Conservation (phyloP, 169 alveolate species). For the Eimeria zaria region DNA sequence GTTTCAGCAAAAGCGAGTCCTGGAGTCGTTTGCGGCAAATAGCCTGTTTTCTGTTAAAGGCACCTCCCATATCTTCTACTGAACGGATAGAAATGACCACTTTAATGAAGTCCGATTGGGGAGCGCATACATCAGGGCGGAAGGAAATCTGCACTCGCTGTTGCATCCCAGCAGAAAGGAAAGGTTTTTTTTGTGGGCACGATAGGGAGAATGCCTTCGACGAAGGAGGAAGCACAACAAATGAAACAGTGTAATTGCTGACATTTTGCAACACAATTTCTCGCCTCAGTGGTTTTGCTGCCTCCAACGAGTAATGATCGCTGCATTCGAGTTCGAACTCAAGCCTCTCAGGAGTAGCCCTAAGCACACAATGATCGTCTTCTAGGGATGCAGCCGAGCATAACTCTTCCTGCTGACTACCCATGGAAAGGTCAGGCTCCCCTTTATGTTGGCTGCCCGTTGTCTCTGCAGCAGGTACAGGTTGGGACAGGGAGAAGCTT, state of each 20-base stretch:
- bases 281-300: not conserved
- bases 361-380: not conserved
- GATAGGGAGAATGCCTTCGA: slow-evolving; percentile 25
- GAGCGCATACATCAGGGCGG: slow-evolving; percentile 20
- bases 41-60: not conserved
- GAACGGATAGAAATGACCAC: not conserved
- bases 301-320: not conserved
- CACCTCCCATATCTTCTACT: not conserved
- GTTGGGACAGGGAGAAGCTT: not conserved
- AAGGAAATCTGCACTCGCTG: slow-evolving; percentile 23
- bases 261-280: slow-evolving; percentile 47
- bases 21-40: not conserved
- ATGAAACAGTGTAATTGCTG: slow-evolving; percentile 21
- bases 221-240: slow-evolving; percentile 21
- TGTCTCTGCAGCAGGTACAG: not conserved
- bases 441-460: too few relatives aligned
- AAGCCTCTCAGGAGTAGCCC: slow-evolving; percentile 33
- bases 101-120: slow-evolving; percentile 25
- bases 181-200: not conserved
- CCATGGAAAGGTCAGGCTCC: not conserved
- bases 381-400: not conserved
- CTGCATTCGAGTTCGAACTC: slow-evolving; percentile 23
- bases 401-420: not conserved
- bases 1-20: not conserved
- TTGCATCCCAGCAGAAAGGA: slow-evolving; percentile 20